Conservation (phyloP, 2,329 filamentous ascomycete species). For the Orbilia ellipsospora region DNA sequence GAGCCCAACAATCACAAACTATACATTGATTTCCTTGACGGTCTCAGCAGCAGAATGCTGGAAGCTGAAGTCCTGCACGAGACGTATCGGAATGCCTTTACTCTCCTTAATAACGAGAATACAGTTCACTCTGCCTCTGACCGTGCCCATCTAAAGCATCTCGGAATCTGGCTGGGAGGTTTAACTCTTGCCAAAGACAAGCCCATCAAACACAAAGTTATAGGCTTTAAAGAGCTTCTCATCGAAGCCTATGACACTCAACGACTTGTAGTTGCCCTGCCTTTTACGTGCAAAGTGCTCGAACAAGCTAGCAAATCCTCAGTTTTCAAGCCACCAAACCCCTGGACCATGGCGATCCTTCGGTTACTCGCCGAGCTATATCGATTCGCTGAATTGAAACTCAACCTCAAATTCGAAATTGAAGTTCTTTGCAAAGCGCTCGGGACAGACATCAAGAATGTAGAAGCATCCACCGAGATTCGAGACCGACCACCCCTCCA, state of each 20-base stretch:
- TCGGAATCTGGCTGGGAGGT: slow-evolving; percentile 92
- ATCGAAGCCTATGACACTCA: slow-evolving; percentile 95
- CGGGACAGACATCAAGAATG: slow-evolving; percentile 88
- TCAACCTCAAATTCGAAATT: slow-evolving; percentile 98
- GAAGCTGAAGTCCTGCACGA: slow-evolving; percentile 93
- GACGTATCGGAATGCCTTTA: slow-evolving; percentile 86
- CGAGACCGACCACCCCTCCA: slow-evolving; percentile 71
- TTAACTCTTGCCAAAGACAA: slow-evolving; percentile 92
- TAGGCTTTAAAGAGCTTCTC: slow-evolving; percentile 94
- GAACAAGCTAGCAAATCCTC: slow-evolving; percentile 84
- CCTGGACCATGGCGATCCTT: slow-evolving; percentile 97
- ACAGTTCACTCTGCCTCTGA: slow-evolving; percentile 87
- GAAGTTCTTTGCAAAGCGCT: slow-evolving; percentile 95
- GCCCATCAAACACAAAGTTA: slow-evolving; percentile 94
- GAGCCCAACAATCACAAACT: slow-evolving; percentile 96
- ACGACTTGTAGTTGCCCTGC: slow-evolving; percentile 89
- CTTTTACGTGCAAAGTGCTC: slow-evolving; percentile 96
- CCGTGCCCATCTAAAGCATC: slow-evolving; percentile 87
- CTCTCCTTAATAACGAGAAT: slow-evolving; percentile 88
- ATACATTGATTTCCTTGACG: slow-evolving; percentile 87
- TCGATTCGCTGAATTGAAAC: slow-evolving; percentile 88
- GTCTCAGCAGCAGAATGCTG: slow-evolving; percentile 80
- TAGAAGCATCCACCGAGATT: slow-evolving; percentile 87
- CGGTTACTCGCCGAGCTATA: slow-evolving; percentile 92
- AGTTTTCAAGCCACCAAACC: slow-evolving; percentile 93